These are phyloP conservation scores for Stagonosporopsis tanaceti DNA, from an alignment of 2,329 filamentous ascomycete species.

Conservation along the genomic window DNA sequence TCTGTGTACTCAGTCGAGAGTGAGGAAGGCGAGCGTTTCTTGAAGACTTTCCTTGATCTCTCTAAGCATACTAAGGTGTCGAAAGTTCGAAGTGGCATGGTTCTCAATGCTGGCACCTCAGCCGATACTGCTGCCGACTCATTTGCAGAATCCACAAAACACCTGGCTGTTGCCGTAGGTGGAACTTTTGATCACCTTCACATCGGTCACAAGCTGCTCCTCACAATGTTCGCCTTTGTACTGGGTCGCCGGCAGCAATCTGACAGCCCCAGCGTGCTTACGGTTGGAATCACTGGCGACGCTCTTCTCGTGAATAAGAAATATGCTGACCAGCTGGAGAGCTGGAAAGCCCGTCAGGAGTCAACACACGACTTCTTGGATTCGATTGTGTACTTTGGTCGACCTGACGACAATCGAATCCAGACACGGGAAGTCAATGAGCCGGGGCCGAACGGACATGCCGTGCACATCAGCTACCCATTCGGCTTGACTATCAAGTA, in stretches of 20 bases:
- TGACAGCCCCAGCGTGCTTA: conserved; percentile 62
- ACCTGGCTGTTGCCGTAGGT: conserved; percentile 78
- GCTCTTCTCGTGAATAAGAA: conserved; percentile 89
- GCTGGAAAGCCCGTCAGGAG: conserved; percentile 77
- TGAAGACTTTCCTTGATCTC: conserved; percentile 55
- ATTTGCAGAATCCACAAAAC: conserved; percentile 42
- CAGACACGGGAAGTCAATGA: conserved; percentile 56
- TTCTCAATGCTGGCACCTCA: conserved; percentile 18
- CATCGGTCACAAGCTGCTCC: conserved; percentile 91
- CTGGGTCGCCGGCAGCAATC: conserved; percentile 55
- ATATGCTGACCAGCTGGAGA: conserved; percentile 79
- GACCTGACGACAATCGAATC: conserved; percentile 54
- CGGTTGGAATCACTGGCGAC: conserved; percentile 89
- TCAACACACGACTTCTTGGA: conserved; percentile 75
- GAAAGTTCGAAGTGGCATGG: conserved; percentile 47
- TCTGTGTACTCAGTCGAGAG: conserved; percentile 71
- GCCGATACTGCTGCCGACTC: conserved; percentile 2
- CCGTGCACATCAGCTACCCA: conserved; percentile 66
- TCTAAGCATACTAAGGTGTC: conserved; percentile 40
- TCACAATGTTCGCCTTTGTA: conserved; percentile 84
- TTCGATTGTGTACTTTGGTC: conserved; percentile 66
- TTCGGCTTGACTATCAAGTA: conserved; percentile 75
- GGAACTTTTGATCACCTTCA: conserved; percentile 98
- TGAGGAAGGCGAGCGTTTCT: conserved; percentile 68
- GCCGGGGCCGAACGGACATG: conserved; percentile 59